Evolutionary conservation across 2,329 filamentous ascomycete genomes (phyloP).

Genomic region (Scleromitrula shiraiana): DNA sequence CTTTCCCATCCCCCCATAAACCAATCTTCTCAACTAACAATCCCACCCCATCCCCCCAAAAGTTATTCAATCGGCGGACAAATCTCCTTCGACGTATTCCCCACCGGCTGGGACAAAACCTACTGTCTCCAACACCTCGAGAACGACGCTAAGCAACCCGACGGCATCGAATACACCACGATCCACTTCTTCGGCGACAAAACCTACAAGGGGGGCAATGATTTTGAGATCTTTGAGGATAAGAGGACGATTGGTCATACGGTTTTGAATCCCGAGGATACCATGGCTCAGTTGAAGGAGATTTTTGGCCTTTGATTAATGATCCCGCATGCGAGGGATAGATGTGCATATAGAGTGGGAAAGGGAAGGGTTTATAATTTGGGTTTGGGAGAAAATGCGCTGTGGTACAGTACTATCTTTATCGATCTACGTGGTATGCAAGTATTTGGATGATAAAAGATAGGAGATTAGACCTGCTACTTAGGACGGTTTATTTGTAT

Average conservation of each 20-base stretch:
- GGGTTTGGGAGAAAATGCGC: background rate
- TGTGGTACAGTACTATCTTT: background rate
- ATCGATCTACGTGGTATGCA: background rate
- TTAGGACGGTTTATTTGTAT: too few species aligned
- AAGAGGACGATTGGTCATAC: conserved; percentile 75
- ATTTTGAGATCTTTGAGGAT: conserved; percentile 89
- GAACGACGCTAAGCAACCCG: conserved; percentile 62
- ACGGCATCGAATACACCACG: conserved; percentile 69
- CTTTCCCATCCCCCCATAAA: background rate
- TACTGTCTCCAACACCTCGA: conserved; percentile 89
- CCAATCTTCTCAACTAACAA: background rate
- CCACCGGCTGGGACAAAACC: conserved; percentile 95
- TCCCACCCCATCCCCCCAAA: background rate
- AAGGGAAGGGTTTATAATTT: background rate
- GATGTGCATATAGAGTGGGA: background rate
- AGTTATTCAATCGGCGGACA: conserved; percentile 93
- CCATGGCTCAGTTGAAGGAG: conserved; percentile 70
- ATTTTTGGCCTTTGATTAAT: conserved; percentile 59
- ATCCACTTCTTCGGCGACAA: conserved; percentile 99
- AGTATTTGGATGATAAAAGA: background rate
- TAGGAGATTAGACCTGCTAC: too few species aligned
- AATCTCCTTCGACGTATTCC: conserved; percentile 98
- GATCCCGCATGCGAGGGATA: background rate
- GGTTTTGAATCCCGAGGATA: conserved; percentile 76
- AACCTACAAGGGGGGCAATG: conserved; percentile 82